phyloP scores from a whole-genome alignment of 176 grass and related monocot species.

The Triticum urartu region DNA sequence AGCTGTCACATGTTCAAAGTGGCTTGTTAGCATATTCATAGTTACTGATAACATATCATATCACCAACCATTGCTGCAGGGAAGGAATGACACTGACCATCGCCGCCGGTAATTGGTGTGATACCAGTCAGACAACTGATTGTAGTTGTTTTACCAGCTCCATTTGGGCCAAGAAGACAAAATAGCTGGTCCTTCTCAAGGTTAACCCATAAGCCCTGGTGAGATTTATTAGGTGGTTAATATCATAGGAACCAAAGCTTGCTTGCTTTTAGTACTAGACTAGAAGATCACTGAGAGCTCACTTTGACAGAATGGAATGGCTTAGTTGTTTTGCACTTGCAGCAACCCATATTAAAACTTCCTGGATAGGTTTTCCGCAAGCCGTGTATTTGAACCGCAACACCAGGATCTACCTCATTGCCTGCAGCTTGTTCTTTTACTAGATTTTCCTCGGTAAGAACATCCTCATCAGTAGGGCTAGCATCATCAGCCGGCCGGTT shows the following conservation, averaged over 20 bases:
- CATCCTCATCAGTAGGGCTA: constrained; percentile 80
- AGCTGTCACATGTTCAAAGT: constrained; percentile 48
- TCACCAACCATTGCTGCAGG: not conserved
- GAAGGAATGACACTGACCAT: constrained; percentile 58
- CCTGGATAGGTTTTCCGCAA: constrained; percentile 84
- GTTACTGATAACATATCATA: not conserved
- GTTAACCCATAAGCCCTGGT: constrained; percentile 94
- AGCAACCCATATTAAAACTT: constrained; percentile 70
- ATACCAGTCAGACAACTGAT: constrained; percentile 95
- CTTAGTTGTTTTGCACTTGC: constrained; percentile 63
- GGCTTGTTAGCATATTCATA: constrained; percentile 22
- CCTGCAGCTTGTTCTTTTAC: constrained; percentile 59
- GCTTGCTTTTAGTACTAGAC: not conserved
- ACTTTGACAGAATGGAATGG: constrained; percentile 98
- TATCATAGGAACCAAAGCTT: not conserved
- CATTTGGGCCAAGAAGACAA: constrained; percentile 94
- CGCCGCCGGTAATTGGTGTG: constrained; percentile 85
- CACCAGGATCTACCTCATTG: constrained; percentile 58
- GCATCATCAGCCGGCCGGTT: constrained; percentile 63
- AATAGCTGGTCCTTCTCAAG: constrained; percentile 90
- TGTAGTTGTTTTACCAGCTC: constrained; percentile 95
- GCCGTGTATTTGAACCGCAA: constrained; percentile 86
- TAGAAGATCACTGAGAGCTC: constrained; percentile 15
- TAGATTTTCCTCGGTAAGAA: constrained; percentile 68
- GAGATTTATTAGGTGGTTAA: constrained; percentile 16